Evolutionary conservation across 2,329 filamentous ascomycete genomes (phyloP).

Genomic region (Fusarium buxicola): DNA sequence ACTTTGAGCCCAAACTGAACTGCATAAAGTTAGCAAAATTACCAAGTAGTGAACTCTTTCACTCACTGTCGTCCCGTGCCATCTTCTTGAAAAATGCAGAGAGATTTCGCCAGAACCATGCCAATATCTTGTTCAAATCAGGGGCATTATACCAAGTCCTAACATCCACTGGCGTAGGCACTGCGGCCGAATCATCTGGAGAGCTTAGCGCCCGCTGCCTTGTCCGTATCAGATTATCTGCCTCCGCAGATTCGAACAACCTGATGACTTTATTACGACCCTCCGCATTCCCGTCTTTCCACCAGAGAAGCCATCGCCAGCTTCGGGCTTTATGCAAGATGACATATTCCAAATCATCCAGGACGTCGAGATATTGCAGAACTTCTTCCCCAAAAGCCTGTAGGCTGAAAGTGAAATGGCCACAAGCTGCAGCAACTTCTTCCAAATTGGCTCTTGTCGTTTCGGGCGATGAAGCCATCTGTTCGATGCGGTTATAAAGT

Average conservation of each 20-base stretch:
- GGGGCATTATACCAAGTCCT: slow-evolving; percentile 26
- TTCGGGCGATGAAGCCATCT: slow-evolving; percentile 64
- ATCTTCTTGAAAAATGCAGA: slow-evolving; percentile 56
- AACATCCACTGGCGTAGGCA: slow-evolving; percentile 8
- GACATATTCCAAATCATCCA: slow-evolving; percentile 84
- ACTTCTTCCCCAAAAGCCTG: slow-evolving; percentile 92
- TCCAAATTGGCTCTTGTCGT: slow-evolving; percentile 83
- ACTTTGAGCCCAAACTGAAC: slow-evolving; percentile 87
- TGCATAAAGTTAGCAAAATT: slow-evolving; percentile 55
- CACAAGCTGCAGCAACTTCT: slow-evolving; percentile 94
- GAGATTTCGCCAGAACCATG: slow-evolving; percentile 37
- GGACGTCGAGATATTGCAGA: slow-evolving; percentile 80
- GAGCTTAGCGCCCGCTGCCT: slow-evolving; percentile 8
- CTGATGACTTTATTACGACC: slow-evolving; percentile 41
- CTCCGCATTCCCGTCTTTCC: slow-evolving; percentile 57
- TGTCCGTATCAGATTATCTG: slow-evolving; percentile 29
- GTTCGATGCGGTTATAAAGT: slow-evolving; percentile 83
- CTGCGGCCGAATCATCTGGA: not conserved
- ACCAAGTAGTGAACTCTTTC: slow-evolving; percentile 55
- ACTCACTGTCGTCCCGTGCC: slow-evolving; percentile 58
- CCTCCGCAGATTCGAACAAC: slow-evolving; percentile 53
- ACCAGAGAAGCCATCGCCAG: slow-evolving; percentile 89
- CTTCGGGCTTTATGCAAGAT: slow-evolving; percentile 70
- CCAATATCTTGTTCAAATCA: slow-evolving; percentile 31
- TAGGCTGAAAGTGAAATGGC: slow-evolving; percentile 93